phyloP scores from a whole-genome alignment of 2,329 filamentous ascomycete genomes.

The Penicillium decumbens region DNA sequence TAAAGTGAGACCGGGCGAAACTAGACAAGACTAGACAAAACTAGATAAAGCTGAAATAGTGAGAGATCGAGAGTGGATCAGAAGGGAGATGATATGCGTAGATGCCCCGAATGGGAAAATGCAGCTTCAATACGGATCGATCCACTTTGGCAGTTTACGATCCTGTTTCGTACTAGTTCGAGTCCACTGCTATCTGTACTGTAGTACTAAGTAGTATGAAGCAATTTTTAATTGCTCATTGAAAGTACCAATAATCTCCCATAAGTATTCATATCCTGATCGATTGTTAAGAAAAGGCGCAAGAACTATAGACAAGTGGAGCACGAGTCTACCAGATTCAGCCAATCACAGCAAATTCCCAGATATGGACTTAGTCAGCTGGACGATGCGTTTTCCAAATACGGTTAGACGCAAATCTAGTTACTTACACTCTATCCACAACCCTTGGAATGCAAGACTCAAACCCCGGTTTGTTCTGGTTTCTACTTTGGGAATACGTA shows the following conservation, averaged over 20 bases:
- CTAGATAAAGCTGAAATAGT: background rate
- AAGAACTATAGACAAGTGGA: background rate
- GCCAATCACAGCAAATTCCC: background rate
- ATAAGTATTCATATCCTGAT: too few species aligned
- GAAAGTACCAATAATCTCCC: too few species aligned
- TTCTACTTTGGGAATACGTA: too few species aligned
- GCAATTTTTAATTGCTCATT: too few species aligned
- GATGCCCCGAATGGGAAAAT: conserved; percentile 12
- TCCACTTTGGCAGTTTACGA: background rate
- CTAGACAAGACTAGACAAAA: background rate
- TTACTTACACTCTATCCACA: too few species aligned
- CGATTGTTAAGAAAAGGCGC: too few species aligned
- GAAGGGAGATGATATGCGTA: background rate
- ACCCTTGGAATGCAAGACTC: too few species aligned
- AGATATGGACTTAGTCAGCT: conserved; percentile 1
- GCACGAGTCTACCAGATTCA: background rate
- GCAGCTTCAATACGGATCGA: conserved; percentile 3
- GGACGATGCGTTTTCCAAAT: conserved; percentile 20
- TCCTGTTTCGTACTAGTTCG: background rate
- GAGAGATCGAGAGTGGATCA: background rate
- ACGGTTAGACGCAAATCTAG: conserved; percentile 5
- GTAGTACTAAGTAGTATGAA: too few species aligned
- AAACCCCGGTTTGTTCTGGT: too few species aligned
- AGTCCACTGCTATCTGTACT: too few species aligned
- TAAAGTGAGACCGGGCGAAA: background rate